phyloP scores from a whole-genome alignment of 2,329 filamentous ascomycete genomes.

The Hymenotorrendiella dingleyae region DNA sequence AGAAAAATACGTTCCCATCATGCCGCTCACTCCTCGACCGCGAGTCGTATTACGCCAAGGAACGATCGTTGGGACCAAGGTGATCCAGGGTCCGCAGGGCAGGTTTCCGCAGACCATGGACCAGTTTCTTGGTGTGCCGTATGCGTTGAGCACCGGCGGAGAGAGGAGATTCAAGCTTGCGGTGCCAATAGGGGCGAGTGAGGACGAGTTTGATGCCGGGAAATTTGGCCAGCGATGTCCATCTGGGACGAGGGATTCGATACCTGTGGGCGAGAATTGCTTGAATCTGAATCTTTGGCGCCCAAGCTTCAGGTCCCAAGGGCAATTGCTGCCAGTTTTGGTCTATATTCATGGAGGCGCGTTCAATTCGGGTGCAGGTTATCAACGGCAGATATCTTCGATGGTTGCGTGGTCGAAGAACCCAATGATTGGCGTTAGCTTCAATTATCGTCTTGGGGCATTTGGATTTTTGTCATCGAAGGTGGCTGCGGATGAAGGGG shows the following conservation, averaged over 20 bases:
- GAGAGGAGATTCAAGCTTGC: slow-evolving; percentile 40
- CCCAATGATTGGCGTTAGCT: slow-evolving; percentile 51
- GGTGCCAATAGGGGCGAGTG: slow-evolving; percentile 15
- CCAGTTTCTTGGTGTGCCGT: slow-evolving; percentile 43
- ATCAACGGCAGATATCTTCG: slow-evolving; percentile 39
- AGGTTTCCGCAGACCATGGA: slow-evolving; percentile 27
- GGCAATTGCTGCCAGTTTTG: slow-evolving; percentile 41
- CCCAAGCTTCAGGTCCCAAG: slow-evolving; percentile 24
- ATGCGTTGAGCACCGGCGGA: slow-evolving; percentile 41
- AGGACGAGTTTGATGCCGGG: slow-evolving; percentile 31
- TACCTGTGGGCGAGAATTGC: slow-evolving; percentile 41
- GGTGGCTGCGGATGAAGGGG: slow-evolving; percentile 46
- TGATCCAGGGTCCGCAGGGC: neutral
- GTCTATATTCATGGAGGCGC: slow-evolving; percentile 59
- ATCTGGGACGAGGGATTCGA: slow-evolving; percentile 11
- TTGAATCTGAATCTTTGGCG: slow-evolving; percentile 46
- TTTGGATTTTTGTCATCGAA: slow-evolving; percentile 62
- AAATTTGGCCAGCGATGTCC: slow-evolving; percentile 31
- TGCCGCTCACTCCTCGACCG: slow-evolving; percentile 4
- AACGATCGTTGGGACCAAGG: slow-evolving; percentile 21
- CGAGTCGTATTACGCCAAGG: slow-evolving; percentile 23
- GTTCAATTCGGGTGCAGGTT: slow-evolving; percentile 50
- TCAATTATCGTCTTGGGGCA: slow-evolving; percentile 58
- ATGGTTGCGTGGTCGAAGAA: slow-evolving; percentile 50
- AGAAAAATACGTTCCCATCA: neutral